Conservation (phyloP, 805 yeast species). For the Zygotorulaspora danielsina region DNA sequence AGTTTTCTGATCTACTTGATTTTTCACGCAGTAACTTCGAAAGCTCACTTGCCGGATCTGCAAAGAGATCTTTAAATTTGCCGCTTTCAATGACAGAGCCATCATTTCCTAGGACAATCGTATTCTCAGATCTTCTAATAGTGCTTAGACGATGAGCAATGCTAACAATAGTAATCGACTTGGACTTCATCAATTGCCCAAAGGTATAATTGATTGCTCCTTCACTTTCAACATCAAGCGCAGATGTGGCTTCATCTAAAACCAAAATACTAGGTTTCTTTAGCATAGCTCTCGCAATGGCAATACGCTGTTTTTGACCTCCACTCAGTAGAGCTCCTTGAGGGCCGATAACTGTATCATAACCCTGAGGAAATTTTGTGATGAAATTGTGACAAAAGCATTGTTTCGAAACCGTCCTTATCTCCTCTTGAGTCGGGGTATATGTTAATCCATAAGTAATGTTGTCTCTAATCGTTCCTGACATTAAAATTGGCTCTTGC, state of each 20-base stretch:
- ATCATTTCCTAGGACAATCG: constrained; percentile 76
- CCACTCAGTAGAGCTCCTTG: constrained; percentile 72
- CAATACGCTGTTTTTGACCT: constrained; percentile 86
- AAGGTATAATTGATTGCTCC: constrained; percentile 78
- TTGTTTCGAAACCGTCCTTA: constrained; percentile 44
- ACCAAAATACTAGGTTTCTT: constrained; percentile 67
- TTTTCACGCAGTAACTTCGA: constrained; percentile 40
- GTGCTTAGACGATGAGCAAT: constrained; percentile 94
- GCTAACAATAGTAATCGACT: constrained; percentile 71
- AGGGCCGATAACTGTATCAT: constrained; percentile 65
- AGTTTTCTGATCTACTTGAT: constrained; percentile 18
- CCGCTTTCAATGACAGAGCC: constrained; percentile 82
- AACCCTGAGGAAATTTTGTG: constrained; percentile 54
- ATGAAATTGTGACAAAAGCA: constrained; percentile 62
- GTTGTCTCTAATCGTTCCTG: constrained; percentile 78
- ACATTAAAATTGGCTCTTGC: constrained; percentile 72
- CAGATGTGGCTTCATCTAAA: constrained; percentile 88
- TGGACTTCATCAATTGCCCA: constrained; percentile 53
- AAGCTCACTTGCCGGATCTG: constrained; percentile 41
- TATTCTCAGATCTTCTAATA: constrained; percentile 76
- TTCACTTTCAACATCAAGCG: constrained; percentile 70
- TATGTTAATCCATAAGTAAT: constrained; percentile 64
- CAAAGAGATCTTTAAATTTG: constrained; percentile 51
- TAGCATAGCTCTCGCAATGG: constrained; percentile 80
- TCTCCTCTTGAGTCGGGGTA: constrained; percentile 53